phyloP scores from a whole-genome alignment of 306 rosid genomes.

The Lablab purpureus region DNA sequence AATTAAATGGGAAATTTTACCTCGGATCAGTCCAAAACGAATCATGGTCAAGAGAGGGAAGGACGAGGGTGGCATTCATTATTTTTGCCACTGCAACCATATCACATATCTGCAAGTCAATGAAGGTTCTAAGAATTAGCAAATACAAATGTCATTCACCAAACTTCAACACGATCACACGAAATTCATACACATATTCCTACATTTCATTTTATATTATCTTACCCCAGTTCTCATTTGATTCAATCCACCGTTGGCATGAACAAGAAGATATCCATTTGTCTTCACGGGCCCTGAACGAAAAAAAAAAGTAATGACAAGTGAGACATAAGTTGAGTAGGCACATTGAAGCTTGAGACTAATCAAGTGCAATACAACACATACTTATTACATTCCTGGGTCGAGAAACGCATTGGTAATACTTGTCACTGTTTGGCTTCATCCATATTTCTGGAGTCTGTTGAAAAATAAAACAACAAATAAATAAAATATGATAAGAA shows the following conservation, averaged over 20 bases:
- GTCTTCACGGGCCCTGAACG: slow-evolving; percentile 63
- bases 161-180: neutral
- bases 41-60: slow-evolving; percentile 92
- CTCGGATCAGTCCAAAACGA: slow-evolving; percentile 99
- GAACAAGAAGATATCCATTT: slow-evolving; percentile 89
- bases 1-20: slow-evolving; percentile 47
- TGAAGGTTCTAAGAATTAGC: slow-evolving; percentile 44
- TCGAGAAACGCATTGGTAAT: slow-evolving; percentile 69
- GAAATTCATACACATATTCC: neutral
- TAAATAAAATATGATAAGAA: neutral
- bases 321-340: slow-evolving; percentile 9
- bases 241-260: slow-evolving; percentile 98
- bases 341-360: neutral
- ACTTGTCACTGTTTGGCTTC: slow-evolving; percentile 77
- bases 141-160: slow-evolving; percentile 25
- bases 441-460: slow-evolving; percentile 92
- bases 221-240: slow-evolving; percentile 99
- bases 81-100: slow-evolving; percentile 99
- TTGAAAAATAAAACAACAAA: slow-evolving; percentile 9
- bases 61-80: slow-evolving; percentile 94
- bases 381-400: slow-evolving; percentile 69
- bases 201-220: slow-evolving; percentile 35
- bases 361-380: slow-evolving; percentile 50
- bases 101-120: slow-evolving; percentile 85
- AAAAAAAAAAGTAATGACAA: neutral